Evolutionary conservation across 176 grass and related monocot genomes (phyloP).

Genomic region (Thinopyrum elongatum): DNA sequence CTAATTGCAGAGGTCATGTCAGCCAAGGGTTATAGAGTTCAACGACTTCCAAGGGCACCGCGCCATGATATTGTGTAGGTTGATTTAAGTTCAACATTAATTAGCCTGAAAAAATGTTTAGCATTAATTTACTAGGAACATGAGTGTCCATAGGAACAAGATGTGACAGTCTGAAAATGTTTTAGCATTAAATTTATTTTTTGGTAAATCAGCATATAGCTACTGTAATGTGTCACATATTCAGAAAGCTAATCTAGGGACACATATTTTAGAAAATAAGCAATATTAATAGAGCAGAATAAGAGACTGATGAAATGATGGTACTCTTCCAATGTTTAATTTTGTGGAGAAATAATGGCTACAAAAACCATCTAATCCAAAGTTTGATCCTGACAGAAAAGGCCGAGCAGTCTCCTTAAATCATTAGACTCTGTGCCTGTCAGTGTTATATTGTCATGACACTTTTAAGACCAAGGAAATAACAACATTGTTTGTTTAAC

Average conservation of each 20-base stretch:
- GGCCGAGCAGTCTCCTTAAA: neutral
- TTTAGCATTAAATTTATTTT: too few species aligned
- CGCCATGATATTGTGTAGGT: too few species aligned
- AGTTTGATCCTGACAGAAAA: neutral
- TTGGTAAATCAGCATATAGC: too few species aligned
- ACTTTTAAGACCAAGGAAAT: neutral
- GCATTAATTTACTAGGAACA: too few species aligned
- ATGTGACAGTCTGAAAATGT: too few species aligned
- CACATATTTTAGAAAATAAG: neutral
- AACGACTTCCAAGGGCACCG: too few species aligned
- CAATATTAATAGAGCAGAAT: neutral
- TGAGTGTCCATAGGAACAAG: too few species aligned
- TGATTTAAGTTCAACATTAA: too few species aligned
- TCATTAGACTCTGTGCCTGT: neutral
- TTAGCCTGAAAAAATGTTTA: too few species aligned
- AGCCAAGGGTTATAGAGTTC: too few species aligned
- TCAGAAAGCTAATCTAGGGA: neutral
- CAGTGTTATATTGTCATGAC: neutral
- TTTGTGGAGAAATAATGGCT: neutral
- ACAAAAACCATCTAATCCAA: neutral
- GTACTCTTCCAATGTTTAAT: neutral
- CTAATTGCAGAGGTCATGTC: too few species aligned
- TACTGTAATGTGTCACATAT: neutral
- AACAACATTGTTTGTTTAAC: constrained; percentile 1
- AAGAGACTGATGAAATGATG: neutral